Base-by-base conservation (phyloP, 441 rosid species). In the Metrosideros polymorpha region DNA sequence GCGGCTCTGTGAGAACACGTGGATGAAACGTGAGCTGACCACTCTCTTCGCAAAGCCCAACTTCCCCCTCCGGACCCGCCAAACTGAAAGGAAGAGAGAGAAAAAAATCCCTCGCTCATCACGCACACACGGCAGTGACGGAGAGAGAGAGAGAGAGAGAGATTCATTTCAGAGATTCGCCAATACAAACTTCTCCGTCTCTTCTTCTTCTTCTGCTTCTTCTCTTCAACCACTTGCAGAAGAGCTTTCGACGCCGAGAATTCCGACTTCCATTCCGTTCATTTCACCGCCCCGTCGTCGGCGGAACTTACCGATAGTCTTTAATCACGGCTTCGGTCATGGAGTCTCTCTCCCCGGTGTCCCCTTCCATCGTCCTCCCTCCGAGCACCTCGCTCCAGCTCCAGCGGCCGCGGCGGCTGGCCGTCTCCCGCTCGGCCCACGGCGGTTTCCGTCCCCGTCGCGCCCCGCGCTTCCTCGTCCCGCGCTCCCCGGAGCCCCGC, bases 301-400 rank as follows among this genome's bases (percentile, higher is more conserved):
- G 43, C 49, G 24, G 35, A 29, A n/a, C 7, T 47, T 49, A 25
- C 7, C 13, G 86, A 10, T 12, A n/a, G 51, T n/a, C 17, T 45
- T 13, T 10, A 47, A 53, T 53, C 39, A 42, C 59, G 12, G 24
- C 42, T 39, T 54, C 53, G 12, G 66, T 47, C 77, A 96, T 96
- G 99, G 98, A 97, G 85, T 92, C 98, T 13, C 89, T 96, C 27
- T 85, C 95, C 12, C 91, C 93, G 1, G 91, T 93, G 47, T 94
- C 98, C 49, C 94, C 98, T 32, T 94, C 99, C 56, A 83, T 96
- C 85, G 92, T 93, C 88, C 94, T 95, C 32, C 97, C 96, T 86
- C 93, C 93, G 45, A 89, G 89, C 82, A 89, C 86, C 56, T 83
- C 92, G 55, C 88, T 89, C 85, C 89, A 82, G 85, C 86, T 75